These are phyloP conservation scores for Russula ochroleuca DNA, from an alignment of 768 basidiomycete genomes.

Conservation along the genomic window DNA sequence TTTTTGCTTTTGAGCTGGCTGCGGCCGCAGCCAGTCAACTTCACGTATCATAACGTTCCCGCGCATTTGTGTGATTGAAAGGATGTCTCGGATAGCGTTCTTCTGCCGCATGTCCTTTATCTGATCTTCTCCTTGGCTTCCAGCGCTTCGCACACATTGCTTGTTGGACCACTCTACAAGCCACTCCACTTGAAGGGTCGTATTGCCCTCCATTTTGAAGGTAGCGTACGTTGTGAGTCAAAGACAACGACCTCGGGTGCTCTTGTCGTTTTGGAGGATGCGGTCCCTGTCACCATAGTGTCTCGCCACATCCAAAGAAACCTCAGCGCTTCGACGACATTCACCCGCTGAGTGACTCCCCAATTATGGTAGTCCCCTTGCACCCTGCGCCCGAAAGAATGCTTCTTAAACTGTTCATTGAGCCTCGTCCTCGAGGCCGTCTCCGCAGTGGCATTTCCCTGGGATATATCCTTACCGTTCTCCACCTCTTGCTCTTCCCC, in stretches of 20 bases:
- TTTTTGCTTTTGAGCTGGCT: not conserved
- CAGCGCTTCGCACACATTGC: not conserved
- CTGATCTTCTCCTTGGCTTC: not conserved
- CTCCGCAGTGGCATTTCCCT: constrained; percentile 8
- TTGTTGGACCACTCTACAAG: too few relatives aligned
- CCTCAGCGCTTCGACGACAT: not conserved
- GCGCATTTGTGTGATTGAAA: not conserved
- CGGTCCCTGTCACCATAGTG: not conserved
- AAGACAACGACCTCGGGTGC: too few relatives aligned
- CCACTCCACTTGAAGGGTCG: not conserved
- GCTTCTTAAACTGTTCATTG: not conserved
- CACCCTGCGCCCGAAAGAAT: not conserved
- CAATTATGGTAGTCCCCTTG: constrained; percentile 13
- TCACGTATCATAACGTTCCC: not conserved
- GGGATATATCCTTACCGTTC: not conserved
- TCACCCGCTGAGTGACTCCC: not conserved
- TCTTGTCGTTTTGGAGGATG: not conserved
- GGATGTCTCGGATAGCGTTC: too few relatives aligned
- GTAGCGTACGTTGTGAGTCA: not conserved
- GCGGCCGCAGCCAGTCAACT: not conserved
- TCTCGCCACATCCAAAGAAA: not conserved
- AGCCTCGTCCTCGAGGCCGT: constrained; percentile 8
- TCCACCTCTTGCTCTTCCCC: not conserved
- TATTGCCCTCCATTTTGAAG: too few relatives aligned
- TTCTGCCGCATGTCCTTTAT: not conserved